These are phyloP conservation scores for Lodderomyces jiufengensis DNA, from an alignment of 1,139 yeast species.

Conservation along the genomic window DNA sequence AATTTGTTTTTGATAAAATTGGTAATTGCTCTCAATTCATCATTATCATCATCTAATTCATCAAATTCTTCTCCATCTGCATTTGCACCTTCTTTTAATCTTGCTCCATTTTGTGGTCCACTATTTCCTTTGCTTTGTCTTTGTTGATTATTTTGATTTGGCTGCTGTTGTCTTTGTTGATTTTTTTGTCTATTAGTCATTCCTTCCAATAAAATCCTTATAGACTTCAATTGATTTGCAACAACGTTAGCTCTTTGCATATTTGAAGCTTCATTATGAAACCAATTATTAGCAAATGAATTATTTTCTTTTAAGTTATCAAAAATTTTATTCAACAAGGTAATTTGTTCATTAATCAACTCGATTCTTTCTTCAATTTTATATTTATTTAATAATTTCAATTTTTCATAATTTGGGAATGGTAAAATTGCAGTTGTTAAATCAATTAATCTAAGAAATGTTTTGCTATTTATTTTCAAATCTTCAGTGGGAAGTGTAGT, in stretches of 20 bases:
- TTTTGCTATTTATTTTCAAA: constrained; percentile 23
- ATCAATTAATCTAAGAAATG: constrained; percentile 46
- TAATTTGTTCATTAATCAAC: constrained; percentile 30
- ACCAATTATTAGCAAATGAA: constrained; percentile 42
- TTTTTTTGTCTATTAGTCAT: constrained; percentile 28
- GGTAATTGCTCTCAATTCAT: constrained; percentile 42
- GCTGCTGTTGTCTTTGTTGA: constrained; percentile 2
- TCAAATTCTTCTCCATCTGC: constrained; percentile 20
- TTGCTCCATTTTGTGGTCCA: not conserved
- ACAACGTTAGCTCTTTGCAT: constrained; percentile 57
- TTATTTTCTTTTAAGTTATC: constrained; percentile 31
- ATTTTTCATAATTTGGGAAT: constrained; percentile 47
- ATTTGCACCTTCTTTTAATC: not conserved
- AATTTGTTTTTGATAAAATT: constrained; percentile 47
- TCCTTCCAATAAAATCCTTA: constrained; percentile 53
- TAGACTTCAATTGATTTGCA: constrained; percentile 56
- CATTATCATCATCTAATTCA: constrained; percentile 42
- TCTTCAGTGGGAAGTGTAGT: constrained; percentile 20
- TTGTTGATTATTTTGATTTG: not conserved
- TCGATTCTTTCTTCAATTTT: constrained; percentile 32
- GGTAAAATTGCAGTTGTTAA: constrained; percentile 59
- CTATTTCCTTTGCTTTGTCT: constrained; percentile 2
- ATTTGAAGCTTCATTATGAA: constrained; percentile 47
- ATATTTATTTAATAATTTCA: constrained; percentile 34
- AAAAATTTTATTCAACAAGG: constrained; percentile 34